Base-by-base conservation (phyloP, 192 early-diverging fungal species). In the Backusella tuberculispora region DNA sequence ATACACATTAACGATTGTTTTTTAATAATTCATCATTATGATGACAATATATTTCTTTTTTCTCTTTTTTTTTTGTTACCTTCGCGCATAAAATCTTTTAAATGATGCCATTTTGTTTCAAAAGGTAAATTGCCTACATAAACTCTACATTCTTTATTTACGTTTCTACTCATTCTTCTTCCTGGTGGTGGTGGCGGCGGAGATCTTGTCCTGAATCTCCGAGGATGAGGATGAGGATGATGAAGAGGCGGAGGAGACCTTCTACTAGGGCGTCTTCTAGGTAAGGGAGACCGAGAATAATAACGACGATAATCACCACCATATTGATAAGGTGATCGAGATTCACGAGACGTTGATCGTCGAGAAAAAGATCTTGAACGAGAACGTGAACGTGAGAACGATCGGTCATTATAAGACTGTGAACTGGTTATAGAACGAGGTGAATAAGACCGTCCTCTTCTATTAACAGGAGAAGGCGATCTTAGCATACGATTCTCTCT, bases 111-210 rank as follows among this genome's bases (percentile, higher is more conserved):
- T 47, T 85, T 84, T 38, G 88, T 88, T 73, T 95, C 92, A 75
- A 91, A 95, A 6, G 92, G 80, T 46, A 96, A 78, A 81, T 96
- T 96, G 8, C 95, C 92, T 45, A 96, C 93, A 81, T 94, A 96
- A 0, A 96, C 91, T 47, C 94, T 72, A 73, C 90, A 88, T 26
- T 91, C 89, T 66, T 83, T 84, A 67, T 82, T 21, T 21, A 50
- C 24, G n/a, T 46, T 63, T 29, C 63, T 41, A 37, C 56, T 60
- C 10, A 60, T 0, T 12, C 53, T 19, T 60, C 53, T 60, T 60
- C 29, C 29, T 34, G 29, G 50, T 40, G 63, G 44, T 26, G 56
- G 75, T 24, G 78, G 66, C 15, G 74, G 70, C 19, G 70, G 69
- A 41, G 53, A 60, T 60, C 78, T 64, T 65, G 77, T 67, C 34